Evolutionary conservation across 768 basidiomycete species (phyloP), one percentile per base, ranked within the genome.

Genomic region (Tylopilus vinaceipallidus): DNA sequence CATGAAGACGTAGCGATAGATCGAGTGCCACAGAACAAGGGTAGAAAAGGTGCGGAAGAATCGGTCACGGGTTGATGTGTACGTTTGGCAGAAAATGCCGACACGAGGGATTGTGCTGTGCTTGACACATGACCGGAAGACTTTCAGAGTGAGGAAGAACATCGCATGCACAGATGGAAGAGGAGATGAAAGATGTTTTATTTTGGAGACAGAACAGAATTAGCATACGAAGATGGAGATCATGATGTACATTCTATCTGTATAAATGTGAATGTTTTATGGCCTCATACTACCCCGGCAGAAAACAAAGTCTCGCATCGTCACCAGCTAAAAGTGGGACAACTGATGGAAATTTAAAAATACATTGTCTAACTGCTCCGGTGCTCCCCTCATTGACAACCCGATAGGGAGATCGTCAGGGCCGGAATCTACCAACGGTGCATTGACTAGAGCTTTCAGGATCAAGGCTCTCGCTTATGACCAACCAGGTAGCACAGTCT

Each of bases 271-370:
- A 61, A 87, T 19, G 82, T 79, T 5, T 71, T 72, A 61, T 88
- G 82, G 0, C 73, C 65, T 13, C 87, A 72, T 11, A 91, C n/a
- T n/a, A n/a, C 74, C 3, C 78, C 70, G 2, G 70, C 66, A 5
- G 88, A 74, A 2, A 95, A 68, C 5, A 73, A 62, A 3, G 86
- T 78, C 16, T 94, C 92, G 8, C 88, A 76, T 64, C n/a, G n/a
- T 93, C 94, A 64, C 95, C 91, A 3, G 91, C 90, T 1, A 98
- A 70, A 6, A 95, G 74, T 0, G 87, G 85, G 0, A 94, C 78
- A 3, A 95, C 75, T 1, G 86, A 82, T 0, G 95, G 95, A 67
- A 91, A 98, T 0, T 78, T 76, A 6, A 77, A 60, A 10, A 94
- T 79, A 0, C 95, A 95, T 19, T 87, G 79, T 44, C 75, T 74